Percentiles rank a stretch among this genome's conserved stretches.
Evolutionary conservation across 2,329 filamentous ascomycete species (phyloP).

Genomic region (Epichloe elymi): DNA sequence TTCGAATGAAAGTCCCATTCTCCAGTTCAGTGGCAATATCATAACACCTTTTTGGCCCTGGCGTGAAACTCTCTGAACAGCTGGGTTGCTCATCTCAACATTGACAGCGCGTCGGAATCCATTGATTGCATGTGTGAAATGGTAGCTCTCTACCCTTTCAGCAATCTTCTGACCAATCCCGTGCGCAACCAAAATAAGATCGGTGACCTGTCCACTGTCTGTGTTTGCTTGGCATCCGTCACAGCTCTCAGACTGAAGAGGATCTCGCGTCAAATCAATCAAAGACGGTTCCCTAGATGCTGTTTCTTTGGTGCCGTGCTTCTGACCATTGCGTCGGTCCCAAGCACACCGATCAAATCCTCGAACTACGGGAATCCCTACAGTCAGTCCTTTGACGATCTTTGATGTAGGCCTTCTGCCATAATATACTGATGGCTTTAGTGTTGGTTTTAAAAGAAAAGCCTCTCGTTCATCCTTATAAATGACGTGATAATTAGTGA

Average conservation of each 20-base stretch:
- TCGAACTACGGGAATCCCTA: conserved; percentile 78
- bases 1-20: conserved; percentile 75
- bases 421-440: conserved; percentile 76
- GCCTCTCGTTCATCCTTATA: conserved; percentile 56
- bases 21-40: conserved; percentile 91
- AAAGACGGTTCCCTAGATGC: neutral
- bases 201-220: conserved; percentile 58
- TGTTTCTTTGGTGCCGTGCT: neutral
- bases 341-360: conserved; percentile 73
- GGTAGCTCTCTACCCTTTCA: conserved; percentile 86
- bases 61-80: conserved; percentile 63
- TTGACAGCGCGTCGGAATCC: conserved; percentile 78
- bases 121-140: conserved; percentile 95
- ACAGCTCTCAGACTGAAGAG: conserved; percentile 20
- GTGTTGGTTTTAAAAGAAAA: conserved; percentile 76
- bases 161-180: conserved; percentile 95
- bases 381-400: conserved; percentile 67
- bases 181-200: conserved; percentile 82
- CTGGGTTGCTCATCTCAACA: conserved; percentile 61
- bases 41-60: conserved; percentile 78
- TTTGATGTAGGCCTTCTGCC: conserved; percentile 69
- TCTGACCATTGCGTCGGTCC: conserved; percentile 51
- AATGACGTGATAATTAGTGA: conserved; percentile 68
- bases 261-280: conserved; percentile 10
- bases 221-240: conserved; percentile 52